Base-by-base conservation (phyloP, 768 basidiomycete genomes). In the Favolaschia claudopus region DNA sequence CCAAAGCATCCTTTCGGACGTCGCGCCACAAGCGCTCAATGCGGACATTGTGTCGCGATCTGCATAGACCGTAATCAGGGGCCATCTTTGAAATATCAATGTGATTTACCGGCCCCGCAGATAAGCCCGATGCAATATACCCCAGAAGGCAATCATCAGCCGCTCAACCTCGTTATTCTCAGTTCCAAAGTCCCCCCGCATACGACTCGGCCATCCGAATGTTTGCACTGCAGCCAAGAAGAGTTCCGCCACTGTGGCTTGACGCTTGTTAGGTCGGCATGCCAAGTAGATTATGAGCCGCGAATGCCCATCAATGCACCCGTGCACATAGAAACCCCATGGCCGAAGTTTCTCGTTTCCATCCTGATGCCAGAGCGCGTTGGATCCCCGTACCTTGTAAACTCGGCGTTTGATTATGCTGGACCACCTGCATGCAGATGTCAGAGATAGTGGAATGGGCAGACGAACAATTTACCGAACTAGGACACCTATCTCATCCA, bases 281-380 rank as follows among this genome's bases (percentile, higher is more conserved):
- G 45, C 56, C 24, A 65, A 24, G 32, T 62, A 51, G 0, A 58
- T 14, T 13, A 58, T 58, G 4, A 44, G 49, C 5, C 55, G 55
- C 5, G 47, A 57, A 50, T 69, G 70, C 1, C 74, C 74, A 53
- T 76, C 72, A 22, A 72, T 55, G 44, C 70, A 66, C 2, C 70
- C 71, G 45, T 72, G 71, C 5, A 70, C 67, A 15, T 67, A 67
- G 47, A 71, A 62, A 13, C 70, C 70, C 69, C 69, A 73, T 5
- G 32, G 60, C 17, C 69, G 69, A 1, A 72, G 49, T 33, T 69
- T 72, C 38, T 73, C 70, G 46, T 73, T 68, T 9, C 63, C 62
- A 48, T 71, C 69, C n/a, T 61, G 46, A 28, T 71, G 70, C 69
- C 69, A 70, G 1, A 67, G 55, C 0, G 58, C 58, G 37, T 70